Conservation (phyloP, 805 yeast species). For the Wickerhamiella sergipiensis region DNA sequence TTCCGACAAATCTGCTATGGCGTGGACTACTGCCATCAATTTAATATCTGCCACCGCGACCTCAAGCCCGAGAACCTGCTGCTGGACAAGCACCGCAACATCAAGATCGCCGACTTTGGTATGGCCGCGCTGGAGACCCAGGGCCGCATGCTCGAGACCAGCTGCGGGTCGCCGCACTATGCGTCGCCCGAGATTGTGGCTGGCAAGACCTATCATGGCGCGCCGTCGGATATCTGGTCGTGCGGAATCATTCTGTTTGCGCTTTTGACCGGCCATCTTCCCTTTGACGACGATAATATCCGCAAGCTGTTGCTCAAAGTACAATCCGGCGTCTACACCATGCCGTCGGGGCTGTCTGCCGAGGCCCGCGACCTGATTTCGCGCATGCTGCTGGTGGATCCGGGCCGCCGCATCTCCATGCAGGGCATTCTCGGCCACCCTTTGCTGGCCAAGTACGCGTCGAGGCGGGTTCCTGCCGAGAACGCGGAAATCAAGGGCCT, state of each 20-base stretch:
- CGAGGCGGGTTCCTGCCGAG: conserved; percentile 15
- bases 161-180: conserved; percentile 97
- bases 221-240: conserved; percentile 96
- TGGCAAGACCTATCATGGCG: conserved; percentile 89
- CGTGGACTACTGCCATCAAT: conserved; percentile 69
- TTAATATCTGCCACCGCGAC: conserved; percentile 81
- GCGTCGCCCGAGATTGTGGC: conserved; percentile 97
- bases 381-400: conserved; percentile 72
- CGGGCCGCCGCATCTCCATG: conserved; percentile 64
- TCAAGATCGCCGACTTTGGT: conserved; percentile 96
- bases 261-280: conserved; percentile 82
- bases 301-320: conserved; percentile 78
- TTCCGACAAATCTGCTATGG: conserved; percentile 79
- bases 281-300: conserved; percentile 93
- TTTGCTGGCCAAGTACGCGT: conserved; percentile 52
- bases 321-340: conserved; percentile 72
- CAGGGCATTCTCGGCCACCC: conserved; percentile 72
- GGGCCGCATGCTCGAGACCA: conserved; percentile 74
- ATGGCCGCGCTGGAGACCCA: conserved; percentile 94
- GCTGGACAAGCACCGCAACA: conserved; percentile 70
- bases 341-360: conserved; percentile 64
- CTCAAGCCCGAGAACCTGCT: conserved; percentile 70
- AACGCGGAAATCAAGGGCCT: conserved; percentile 6
- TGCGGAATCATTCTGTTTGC: conserved; percentile 95
- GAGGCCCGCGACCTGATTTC: conserved; percentile 82